Conservation (phyloP, 2,329 filamentous ascomycete genomes). For the Cladophialophora carrionii region DNA sequence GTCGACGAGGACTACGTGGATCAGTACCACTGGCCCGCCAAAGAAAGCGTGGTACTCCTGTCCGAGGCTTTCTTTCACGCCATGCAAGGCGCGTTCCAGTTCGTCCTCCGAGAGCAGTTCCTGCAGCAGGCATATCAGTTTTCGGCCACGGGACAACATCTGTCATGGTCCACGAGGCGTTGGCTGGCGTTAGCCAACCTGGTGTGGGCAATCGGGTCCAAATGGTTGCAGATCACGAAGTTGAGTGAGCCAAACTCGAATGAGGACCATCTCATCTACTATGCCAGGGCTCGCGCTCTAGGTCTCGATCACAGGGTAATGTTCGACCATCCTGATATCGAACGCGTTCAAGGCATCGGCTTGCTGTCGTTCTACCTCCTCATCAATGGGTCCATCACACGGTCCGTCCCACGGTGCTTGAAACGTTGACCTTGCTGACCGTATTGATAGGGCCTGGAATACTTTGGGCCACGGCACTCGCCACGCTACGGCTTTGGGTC, state of each 20-base stretch:
- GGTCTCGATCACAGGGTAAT: slow-evolving; percentile 30
- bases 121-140: slow-evolving; percentile 20
- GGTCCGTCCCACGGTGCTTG: slow-evolving; percentile 32
- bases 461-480: slow-evolving; percentile 38
- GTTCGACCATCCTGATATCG: slow-evolving; percentile 37
- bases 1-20: slow-evolving; percentile 35
- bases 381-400: slow-evolving; percentile 38
- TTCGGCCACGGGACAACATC: neutral
- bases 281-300: slow-evolving; percentile 8
- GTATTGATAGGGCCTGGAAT: slow-evolving; percentile 39
- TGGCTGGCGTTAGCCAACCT: slow-evolving; percentile 27
- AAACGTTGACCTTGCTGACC: neutral
- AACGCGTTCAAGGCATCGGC: slow-evolving; percentile 38
- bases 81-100: slow-evolving; percentile 29
- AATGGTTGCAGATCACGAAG: slow-evolving; percentile 28
- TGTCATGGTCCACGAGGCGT: slow-evolving; percentile 28
- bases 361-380: slow-evolving; percentile 34
- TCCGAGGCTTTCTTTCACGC: slow-evolving; percentile 34
- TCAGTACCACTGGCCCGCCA: slow-evolving; percentile 27
- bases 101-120: slow-evolving; percentile 28
- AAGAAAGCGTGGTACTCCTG: slow-evolving; percentile 19
- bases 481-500: slow-evolving; percentile 38
- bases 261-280: slow-evolving; percentile 9
- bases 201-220: slow-evolving; percentile 17
- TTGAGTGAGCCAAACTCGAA: neutral